A percentile compares a stretch with the other conserved stretches of the same genome.
These are phyloP conservation scores for Alloteropsis angusta DNA, from an alignment of 202 grass and related monocot genomes.

Conservation along the genomic window DNA sequence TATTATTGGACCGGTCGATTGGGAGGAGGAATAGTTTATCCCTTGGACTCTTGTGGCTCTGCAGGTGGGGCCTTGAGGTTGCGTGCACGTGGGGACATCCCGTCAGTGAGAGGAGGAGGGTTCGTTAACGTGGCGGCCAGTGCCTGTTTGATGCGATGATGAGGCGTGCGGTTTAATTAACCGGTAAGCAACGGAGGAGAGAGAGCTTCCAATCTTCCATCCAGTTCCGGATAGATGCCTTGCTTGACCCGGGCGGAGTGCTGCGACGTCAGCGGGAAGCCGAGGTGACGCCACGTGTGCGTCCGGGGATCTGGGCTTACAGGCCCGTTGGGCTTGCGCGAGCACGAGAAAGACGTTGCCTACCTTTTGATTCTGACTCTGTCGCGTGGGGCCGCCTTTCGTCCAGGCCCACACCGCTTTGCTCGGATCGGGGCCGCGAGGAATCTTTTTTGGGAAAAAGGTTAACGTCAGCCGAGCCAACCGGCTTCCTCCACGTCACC, in stretches of 20 bases:
- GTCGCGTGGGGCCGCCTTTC: background rate
- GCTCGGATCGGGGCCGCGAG: slow-evolving; percentile 11
- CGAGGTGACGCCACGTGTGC: slow-evolving; percentile 14
- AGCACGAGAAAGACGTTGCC: background rate
- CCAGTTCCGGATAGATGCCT: background rate
- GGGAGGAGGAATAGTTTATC: background rate
- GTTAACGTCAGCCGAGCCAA: background rate
- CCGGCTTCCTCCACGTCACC: background rate
- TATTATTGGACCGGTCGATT: slow-evolving; percentile 13
- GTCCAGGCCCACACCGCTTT: background rate
- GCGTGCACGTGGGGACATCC: background rate
- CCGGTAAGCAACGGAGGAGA: slow-evolving; percentile 4
- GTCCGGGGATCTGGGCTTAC: background rate
- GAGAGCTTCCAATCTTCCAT: no score
- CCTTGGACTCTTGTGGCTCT: background rate
- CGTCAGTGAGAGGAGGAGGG: background rate
- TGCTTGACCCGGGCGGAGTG: slow-evolving; percentile 1
- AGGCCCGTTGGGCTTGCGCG: background rate
- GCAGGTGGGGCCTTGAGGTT: background rate
- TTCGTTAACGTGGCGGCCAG: background rate
- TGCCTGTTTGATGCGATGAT: background rate
- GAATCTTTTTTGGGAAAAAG: slow-evolving; percentile 2
- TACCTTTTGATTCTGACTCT: background rate
- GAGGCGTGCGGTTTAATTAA: slow-evolving; percentile 8
- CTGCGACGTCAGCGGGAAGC: background rate